phyloP scores from a whole-genome alignment of 2,329 filamentous ascomycete genomes.

The Cercospora sp. region DNA sequence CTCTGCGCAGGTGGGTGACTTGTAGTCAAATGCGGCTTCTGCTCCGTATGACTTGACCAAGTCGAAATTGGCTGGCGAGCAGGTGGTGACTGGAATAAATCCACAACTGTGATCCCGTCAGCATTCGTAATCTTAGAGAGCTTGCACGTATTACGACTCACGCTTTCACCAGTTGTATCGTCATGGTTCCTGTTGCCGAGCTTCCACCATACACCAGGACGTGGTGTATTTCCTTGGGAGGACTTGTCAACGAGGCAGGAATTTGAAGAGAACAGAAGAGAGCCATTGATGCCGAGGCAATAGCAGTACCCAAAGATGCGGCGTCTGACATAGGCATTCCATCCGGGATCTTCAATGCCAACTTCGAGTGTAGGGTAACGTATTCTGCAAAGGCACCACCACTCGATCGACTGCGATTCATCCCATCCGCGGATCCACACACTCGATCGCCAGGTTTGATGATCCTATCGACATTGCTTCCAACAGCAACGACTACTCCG shows the following conservation, averaged over 20 bases:
- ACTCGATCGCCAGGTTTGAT: conserved; percentile 50
- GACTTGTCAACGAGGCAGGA: background rate
- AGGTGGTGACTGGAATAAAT: conserved; percentile 48
- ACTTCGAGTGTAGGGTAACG: background rate
- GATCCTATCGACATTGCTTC: conserved; percentile 43
- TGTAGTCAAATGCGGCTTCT: conserved; percentile 50
- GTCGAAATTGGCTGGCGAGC: conserved; percentile 47
- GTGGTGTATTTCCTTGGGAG: background rate
- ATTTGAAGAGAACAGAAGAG: background rate
- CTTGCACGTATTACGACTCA: background rate
- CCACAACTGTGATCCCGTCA: conserved; percentile 34
- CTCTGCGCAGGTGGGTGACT: conserved; percentile 35
- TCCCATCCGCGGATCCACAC: conserved; percentile 52
- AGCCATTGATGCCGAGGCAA: conserved; percentile 2
- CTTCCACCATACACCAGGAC: conserved; percentile 52
- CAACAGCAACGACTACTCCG: conserved; percentile 54
- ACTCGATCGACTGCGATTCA: conserved; percentile 42
- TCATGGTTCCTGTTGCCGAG: conserved; percentile 48
- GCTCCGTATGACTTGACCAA: conserved; percentile 50
- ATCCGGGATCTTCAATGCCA: conserved; percentile 2
- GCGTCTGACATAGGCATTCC: background rate
- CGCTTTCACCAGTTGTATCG: conserved; percentile 47
- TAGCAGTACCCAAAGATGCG: background rate
- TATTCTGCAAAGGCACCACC: conserved; percentile 55
- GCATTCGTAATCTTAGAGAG: background rate